A percentile compares a stretch with the other conserved stretches of the same genome.
Conservation (phyloP, 441 rosid species). For the Erysimum cheiri region DNA sequence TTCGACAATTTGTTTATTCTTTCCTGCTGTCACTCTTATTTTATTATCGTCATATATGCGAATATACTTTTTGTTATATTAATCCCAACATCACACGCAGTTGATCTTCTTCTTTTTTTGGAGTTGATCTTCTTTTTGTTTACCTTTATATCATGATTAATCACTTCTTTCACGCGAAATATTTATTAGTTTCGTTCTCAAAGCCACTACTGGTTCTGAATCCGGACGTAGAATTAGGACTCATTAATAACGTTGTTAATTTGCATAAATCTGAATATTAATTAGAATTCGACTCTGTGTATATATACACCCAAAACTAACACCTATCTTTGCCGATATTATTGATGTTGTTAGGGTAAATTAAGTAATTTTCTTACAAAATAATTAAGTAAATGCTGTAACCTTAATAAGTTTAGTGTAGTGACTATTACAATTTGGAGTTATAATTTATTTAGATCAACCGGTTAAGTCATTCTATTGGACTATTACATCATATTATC, state of each 20-base stretch:
- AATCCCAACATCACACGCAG: constrained; percentile 18
- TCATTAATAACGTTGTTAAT: constrained; percentile 19
- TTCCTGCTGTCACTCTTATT: neutral
- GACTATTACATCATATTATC: too few species aligned
- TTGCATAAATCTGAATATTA: neutral
- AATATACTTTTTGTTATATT: constrained; percentile 19
- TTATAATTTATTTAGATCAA: too few species aligned
- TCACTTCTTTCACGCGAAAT: constrained; percentile 19
- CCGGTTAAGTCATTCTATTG: too few species aligned
- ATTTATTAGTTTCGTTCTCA: constrained; percentile 30
- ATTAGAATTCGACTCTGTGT: neutral
- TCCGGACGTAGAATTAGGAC: constrained; percentile 12
- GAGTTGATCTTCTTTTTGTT: constrained; percentile 19
- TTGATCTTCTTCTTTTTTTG: neutral
- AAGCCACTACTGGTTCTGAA: constrained; percentile 20
- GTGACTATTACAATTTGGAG: too few species aligned
- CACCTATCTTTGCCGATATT: neutral
- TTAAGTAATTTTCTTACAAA: too few species aligned
- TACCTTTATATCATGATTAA: constrained; percentile 26
- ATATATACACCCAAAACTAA: neutral
- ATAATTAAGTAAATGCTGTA: too few species aligned
- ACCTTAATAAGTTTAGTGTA: too few species aligned
- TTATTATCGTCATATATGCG: neutral
- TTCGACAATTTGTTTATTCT: neutral
- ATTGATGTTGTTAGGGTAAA: too few species aligned